A percentile compares a stretch with the other conserved stretches of the same genome.
These are phyloP conservation scores for Calvatia gigantea DNA, from an alignment of 768 basidiomycete species.

Conservation along the genomic window DNA sequence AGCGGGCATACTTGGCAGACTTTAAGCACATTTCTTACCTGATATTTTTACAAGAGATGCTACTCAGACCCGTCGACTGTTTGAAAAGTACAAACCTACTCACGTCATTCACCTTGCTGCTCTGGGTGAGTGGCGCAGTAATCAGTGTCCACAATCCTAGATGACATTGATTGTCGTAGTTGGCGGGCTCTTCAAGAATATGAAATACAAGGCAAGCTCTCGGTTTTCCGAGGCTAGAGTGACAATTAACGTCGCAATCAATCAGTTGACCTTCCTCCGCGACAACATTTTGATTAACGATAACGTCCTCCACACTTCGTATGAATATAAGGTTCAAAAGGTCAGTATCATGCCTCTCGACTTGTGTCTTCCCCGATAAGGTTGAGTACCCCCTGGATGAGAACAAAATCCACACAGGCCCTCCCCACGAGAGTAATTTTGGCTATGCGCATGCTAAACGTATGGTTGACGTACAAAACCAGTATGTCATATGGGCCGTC, in stretches of 20 bases:
- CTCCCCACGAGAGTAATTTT: slow-evolving; percentile 93
- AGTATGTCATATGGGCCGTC: slow-evolving; percentile 44
- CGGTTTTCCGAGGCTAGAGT: not conserved
- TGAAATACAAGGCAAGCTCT: slow-evolving; percentile 77
- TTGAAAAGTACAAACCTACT: slow-evolving; percentile 89
- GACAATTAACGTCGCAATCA: not conserved
- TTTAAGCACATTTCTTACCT: not conserved
- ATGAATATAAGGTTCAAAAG: slow-evolving; percentile 64
- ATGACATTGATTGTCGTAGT: slow-evolving; percentile 42
- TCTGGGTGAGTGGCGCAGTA: slow-evolving; percentile 54
- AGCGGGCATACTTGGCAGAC: not conserved
- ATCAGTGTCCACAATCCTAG: not conserved
- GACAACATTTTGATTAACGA: slow-evolving; percentile 97
- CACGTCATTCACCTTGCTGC: slow-evolving; percentile 97
- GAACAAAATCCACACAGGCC: slow-evolving; percentile 87
- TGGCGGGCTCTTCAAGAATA: slow-evolving; percentile 93
- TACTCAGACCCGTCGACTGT: slow-evolving; percentile 66
- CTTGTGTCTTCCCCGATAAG: slow-evolving; percentile 96
- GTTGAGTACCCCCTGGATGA: slow-evolving; percentile 93
- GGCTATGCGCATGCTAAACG: slow-evolving; percentile 96
- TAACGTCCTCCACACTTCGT: slow-evolving; percentile 78
- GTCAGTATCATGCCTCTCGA: slow-evolving; percentile 94
- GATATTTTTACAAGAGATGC: slow-evolving; percentile 50
- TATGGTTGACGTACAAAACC: slow-evolving; percentile 93
- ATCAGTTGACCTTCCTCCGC: slow-evolving; percentile 83